Evolutionary conservation across 768 basidiomycete species (phyloP), one percentile per base, ranked within the genome.

Genomic region (Fomitopsis pulvina): DNA sequence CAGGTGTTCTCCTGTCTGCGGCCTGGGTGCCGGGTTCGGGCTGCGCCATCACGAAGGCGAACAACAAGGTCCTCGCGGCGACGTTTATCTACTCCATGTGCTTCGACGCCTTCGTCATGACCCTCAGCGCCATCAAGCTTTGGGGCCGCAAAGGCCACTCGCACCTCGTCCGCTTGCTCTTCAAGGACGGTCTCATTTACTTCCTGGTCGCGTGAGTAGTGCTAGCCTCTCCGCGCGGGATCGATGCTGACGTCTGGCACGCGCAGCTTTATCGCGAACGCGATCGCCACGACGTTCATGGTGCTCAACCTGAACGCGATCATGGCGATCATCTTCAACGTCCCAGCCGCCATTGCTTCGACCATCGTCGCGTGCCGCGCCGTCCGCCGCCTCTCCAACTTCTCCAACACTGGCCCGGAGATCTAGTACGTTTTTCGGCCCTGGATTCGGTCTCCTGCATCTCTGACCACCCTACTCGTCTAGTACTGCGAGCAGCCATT

Each of bases 41-140:
- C 0, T 87, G 85, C 60, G 67, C 69, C 1, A 84, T 87, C 49
- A 69, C 72, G 1, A 59, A 74, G 26, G 83, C 83, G 6, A 77
- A 82, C 60, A 87, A 79, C 62, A 78, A 63, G 8, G 65, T 85
- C 45, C 73, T 87, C 27, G 80, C 82, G 4, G 79, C 81, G 2
- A 81, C 81, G 3, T 87, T 86, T 63, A 81, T 86, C 27, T 87
- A 87, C 57, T 80, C 84, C 26, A 88, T 87, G 86, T 70, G 71
- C 59, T 85, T 87, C 60, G 86, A 87, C 60, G 66, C 84, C 20
- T 51, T 75, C 25, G 81, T 86, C 32, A 71, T 87, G 40, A 52
- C 68, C 22, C 64, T 87, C 55, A 85, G 77, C 30, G 76, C 73
- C 11, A 79, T 76, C 64, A 86, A 83, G 60, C 73, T 87, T 21